phyloP scores from a whole-genome alignment of 345 rosid genomes.

The Eucalyptus tenuipes region DNA sequence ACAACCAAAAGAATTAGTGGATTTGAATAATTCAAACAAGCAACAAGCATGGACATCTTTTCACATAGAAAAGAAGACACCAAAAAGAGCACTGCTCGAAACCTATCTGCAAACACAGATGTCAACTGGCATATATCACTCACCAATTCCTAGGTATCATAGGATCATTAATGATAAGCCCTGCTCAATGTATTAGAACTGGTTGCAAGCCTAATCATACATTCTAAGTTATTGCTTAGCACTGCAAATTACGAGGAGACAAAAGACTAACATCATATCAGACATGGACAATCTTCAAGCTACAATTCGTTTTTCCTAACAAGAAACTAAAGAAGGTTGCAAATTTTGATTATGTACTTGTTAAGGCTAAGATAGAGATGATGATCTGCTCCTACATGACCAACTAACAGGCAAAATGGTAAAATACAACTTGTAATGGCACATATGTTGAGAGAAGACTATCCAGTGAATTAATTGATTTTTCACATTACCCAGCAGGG shows the following conservation, averaged over 20 bases:
- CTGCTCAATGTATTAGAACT: background rate
- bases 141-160: background rate
- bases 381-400: background rate
- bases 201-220: background rate
- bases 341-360: background rate
- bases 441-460: background rate
- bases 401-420: background rate
- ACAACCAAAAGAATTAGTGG: background rate
- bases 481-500: slow-evolving; percentile 67
- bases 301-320: background rate
- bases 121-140: background rate
- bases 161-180: background rate
- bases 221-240: background rate
- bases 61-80: background rate
- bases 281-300: background rate
- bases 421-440: background rate
- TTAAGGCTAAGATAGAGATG: background rate
- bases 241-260: background rate
- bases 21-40: background rate
- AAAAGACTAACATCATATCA: background rate
- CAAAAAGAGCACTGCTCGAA: background rate
- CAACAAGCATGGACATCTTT: background rate
- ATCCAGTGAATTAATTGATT: background rate
- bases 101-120: background rate
- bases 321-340: background rate